Evolutionary conservation across 148 eudicot species (phyloP).

Genomic region (Silene conica): DNA sequence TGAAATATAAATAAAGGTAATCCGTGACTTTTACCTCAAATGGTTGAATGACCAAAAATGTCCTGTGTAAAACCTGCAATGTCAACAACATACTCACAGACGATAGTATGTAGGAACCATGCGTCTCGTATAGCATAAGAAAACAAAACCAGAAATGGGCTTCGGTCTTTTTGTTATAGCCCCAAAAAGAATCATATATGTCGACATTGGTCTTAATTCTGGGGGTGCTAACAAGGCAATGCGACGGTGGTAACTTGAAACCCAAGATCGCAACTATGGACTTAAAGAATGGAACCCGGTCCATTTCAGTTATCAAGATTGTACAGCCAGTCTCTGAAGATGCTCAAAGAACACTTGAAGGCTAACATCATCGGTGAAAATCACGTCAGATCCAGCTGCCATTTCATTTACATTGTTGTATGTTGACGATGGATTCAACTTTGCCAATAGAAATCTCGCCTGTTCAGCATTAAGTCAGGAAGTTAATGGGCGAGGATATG

Average conservation of each 20-base stretch:
- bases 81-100: slow-evolving; percentile 13
- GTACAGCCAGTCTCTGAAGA: slow-evolving; percentile 94
- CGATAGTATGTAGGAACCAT: slow-evolving; percentile 11
- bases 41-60: slow-evolving; percentile 20
- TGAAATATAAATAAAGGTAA: slow-evolving; percentile 1
- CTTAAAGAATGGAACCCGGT: slow-evolving; percentile 18
- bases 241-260: background rate
- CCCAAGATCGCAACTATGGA: slow-evolving; percentile 4
- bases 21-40: slow-evolving; percentile 19
- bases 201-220: slow-evolving; percentile 9
- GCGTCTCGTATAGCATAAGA: slow-evolving; percentile 28
- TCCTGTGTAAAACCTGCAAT: slow-evolving; percentile 20
- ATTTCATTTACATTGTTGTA: slow-evolving; percentile 74
- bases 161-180: slow-evolving; percentile 19
- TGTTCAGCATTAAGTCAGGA: slow-evolving; percentile 28
- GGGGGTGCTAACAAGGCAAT: slow-evolving; percentile 3
- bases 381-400: slow-evolving; percentile 82
- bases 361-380: slow-evolving; percentile 93
- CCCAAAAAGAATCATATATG: slow-evolving; percentile 26
- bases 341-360: slow-evolving; percentile 93
- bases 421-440: slow-evolving; percentile 91
- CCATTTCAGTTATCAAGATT: slow-evolving; percentile 46
- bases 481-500: too few species aligned
- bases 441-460: slow-evolving; percentile 93
- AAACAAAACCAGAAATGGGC: slow-evolving; percentile 16